A percentile compares a stretch with the other conserved stretches of the same genome.
Evolutionary conservation across 2,329 filamentous ascomycete species (phyloP).

Genomic region (Cordyceps javanica): DNA sequence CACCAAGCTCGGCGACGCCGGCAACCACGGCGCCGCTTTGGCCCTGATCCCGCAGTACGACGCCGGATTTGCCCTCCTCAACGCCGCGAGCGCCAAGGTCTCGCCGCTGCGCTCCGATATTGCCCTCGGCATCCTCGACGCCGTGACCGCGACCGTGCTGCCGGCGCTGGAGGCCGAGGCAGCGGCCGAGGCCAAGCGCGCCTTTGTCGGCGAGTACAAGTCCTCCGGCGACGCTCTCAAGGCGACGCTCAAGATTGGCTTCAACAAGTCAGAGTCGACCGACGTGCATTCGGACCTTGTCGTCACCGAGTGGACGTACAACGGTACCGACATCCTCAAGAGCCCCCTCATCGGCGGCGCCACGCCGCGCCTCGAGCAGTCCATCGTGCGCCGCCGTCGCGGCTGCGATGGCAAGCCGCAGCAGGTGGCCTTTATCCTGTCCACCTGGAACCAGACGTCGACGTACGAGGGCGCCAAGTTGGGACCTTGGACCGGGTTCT

Average conservation of each 20-base stretch:
- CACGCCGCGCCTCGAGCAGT: conserved; percentile 1
- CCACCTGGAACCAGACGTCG: background rate
- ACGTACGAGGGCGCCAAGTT: background rate
- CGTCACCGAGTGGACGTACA: conserved; percentile 14
- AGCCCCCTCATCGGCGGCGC: background rate
- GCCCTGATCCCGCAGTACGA: conserved; percentile 37
- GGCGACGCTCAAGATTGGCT: conserved; percentile 12
- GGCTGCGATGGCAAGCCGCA: background rate
- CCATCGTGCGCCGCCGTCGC: background rate
- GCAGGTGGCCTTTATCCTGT: conserved; percentile 3
- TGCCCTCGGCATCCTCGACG: conserved; percentile 4
- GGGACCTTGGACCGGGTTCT: background rate
- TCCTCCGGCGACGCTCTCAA: conserved; percentile 5
- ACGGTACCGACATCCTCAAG: conserved; percentile 14
- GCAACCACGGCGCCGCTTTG: conserved; percentile 29
- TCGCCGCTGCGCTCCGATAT: background rate
- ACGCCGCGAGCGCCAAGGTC: conserved; percentile 24
- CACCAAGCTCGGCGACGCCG: conserved; percentile 11
- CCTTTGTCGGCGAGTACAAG: conserved; percentile 14
- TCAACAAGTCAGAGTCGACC: conserved; percentile 11
- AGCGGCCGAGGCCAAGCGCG: conserved; percentile 9
- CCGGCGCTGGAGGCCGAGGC: conserved; percentile 14
- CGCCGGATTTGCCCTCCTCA: conserved; percentile 34
- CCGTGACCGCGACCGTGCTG: conserved; percentile 12
- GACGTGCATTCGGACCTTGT: conserved; percentile 9